Percentiles rank a stretch among this genome's conserved stretches.
Conservation (phyloP, 495 filamentous ascomycete species). For the Margaritispora aquatica region DNA sequence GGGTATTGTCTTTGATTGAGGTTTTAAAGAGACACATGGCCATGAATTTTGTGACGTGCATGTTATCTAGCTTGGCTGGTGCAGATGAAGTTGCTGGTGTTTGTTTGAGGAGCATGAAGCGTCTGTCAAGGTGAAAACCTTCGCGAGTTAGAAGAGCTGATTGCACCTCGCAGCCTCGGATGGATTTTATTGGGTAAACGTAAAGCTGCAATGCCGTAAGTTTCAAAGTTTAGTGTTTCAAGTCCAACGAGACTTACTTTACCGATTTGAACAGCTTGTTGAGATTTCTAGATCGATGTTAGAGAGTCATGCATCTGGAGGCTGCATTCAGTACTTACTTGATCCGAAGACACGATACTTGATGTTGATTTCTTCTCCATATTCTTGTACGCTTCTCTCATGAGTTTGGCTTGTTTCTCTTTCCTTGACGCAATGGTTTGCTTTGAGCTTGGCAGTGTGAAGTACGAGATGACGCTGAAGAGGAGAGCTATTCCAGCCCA, state of each 20-base stretch:
- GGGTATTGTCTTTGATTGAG: constrained; percentile 38
- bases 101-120: constrained; percentile 65
- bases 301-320: not conserved
- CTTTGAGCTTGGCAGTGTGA: not conserved
- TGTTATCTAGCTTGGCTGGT: constrained; percentile 43
- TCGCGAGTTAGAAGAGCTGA: constrained; percentile 51
- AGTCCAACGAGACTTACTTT: constrained; percentile 29
- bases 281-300: constrained; percentile 1
- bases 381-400: constrained; percentile 13
- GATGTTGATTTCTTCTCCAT: not conserved
- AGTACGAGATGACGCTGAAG: not conserved
- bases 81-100: constrained; percentile 19
- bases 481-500: not conserved
- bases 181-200: constrained; percentile 84
- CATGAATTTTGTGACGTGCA: constrained; percentile 59
- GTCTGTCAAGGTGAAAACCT: constrained; percentile 70
- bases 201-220: constrained; percentile 52
- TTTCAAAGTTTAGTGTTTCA: not conserved
- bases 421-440: constrained; percentile 2
- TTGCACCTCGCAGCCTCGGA: constrained; percentile 56
- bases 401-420: constrained; percentile 2
- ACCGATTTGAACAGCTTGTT: constrained; percentile 28
- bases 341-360: constrained; percentile 22
- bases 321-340: too few species aligned
- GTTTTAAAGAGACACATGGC: constrained; percentile 65